Conservation (phyloP, 2,329 filamentous ascomycete genomes). For the Colletotrichum horii region DNA sequence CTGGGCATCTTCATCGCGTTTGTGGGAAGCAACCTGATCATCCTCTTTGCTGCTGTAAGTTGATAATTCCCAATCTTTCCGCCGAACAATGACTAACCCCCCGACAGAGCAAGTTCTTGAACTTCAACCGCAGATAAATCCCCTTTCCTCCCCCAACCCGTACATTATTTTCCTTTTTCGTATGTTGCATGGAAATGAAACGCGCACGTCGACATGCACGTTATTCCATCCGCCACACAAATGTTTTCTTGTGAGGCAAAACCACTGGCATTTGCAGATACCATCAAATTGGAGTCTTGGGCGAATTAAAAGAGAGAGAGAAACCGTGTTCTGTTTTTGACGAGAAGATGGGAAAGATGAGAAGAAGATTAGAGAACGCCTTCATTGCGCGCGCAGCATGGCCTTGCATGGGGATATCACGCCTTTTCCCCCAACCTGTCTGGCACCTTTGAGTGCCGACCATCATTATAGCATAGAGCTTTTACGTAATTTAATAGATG, state of each 20-base stretch:
- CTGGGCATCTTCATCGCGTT: conserved; percentile 80
- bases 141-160: neutral
- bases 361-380: neutral
- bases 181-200: neutral
- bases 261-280: neutral
- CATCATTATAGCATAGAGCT: neutral
- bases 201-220: neutral
- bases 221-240: neutral
- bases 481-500: neutral
- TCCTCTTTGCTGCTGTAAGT: conserved; percentile 60
- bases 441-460: neutral
- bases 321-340: neutral
- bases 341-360: neutral
- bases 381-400: neutral
- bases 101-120: conserved; percentile 53
- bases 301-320: neutral
- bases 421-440: neutral
- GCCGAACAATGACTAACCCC: neutral
- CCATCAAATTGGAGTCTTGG: neutral
- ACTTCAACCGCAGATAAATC: conserved; percentile 55
- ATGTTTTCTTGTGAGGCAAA: neutral
- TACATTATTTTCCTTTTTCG: neutral
- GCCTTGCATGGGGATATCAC: neutral
- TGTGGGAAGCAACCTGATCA: conserved; percentile 77
- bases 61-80: neutral